These are phyloP conservation scores for Rhizopus stolonifer DNA, from an alignment of 371 early-diverging fungal species.

Conservation along the genomic window DNA sequence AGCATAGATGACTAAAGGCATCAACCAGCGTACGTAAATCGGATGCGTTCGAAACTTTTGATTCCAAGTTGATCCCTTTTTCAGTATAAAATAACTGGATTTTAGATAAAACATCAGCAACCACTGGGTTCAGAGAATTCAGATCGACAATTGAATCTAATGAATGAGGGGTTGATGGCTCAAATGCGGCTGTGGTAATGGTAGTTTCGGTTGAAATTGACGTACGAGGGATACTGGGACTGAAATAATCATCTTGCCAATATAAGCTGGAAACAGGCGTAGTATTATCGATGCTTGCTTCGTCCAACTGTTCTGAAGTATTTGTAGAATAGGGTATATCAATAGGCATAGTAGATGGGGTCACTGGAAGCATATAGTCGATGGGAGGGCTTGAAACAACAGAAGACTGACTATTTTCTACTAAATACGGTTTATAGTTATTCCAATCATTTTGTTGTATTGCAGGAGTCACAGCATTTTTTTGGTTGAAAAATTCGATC, in stretches of 20 bases:
- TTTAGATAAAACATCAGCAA: slow-evolving; percentile 22
- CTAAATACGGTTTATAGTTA: not conserved
- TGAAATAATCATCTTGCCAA: slow-evolving; percentile 17
- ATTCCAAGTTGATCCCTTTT: slow-evolving; percentile 34
- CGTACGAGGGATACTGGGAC: not conserved
- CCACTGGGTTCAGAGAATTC: not conserved
- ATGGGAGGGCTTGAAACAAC: not conserved
- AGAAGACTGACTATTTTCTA: slow-evolving; percentile 1
- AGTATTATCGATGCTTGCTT: slow-evolving; percentile 13
- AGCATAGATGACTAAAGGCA: slow-evolving; percentile 29
- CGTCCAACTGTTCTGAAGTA: slow-evolving; percentile 8
- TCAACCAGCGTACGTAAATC: slow-evolving; percentile 35
- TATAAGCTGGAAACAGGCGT: slow-evolving; percentile 9
- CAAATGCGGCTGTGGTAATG: slow-evolving; percentile 4
- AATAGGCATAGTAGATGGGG: slow-evolving; percentile 16
- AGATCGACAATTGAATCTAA: slow-evolving; percentile 10
- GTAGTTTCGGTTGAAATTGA: not conserved
- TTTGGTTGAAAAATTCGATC: not conserved
- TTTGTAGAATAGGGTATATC: slow-evolving; percentile 20
- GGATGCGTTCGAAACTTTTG: slow-evolving; percentile 31
- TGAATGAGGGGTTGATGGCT: slow-evolving; percentile 3
- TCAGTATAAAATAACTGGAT: slow-evolving; percentile 34
- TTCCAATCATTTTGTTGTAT: not conserved
- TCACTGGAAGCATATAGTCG: slow-evolving; percentile 4
- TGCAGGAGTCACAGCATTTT: slow-evolving; percentile 2